Percentiles rank a stretch among this genome's conserved stretches.
Evolutionary conservation across 169 alveolate species (phyloP).

Genomic region (Eimeria necatrix): DNA sequence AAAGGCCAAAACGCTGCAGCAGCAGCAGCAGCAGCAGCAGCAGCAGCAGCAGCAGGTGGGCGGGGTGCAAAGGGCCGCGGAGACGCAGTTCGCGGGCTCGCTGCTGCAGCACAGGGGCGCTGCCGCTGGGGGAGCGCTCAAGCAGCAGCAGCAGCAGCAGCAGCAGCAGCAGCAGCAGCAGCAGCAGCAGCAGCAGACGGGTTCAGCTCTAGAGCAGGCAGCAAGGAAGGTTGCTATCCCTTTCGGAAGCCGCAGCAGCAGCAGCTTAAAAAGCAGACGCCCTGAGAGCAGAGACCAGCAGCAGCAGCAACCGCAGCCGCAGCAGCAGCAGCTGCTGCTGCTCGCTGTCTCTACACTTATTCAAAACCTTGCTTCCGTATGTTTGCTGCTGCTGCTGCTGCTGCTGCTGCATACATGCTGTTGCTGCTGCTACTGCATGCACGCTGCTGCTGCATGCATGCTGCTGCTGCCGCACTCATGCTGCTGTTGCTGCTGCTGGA

Average conservation of each 20-base stretch:
- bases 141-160: neutral
- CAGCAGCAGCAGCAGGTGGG: too few relatives aligned
- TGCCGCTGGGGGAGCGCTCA: too few relatives aligned
- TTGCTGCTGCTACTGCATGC: neutral
- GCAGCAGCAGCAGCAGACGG: constrained; percentile 29
- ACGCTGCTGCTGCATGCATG: neutral
- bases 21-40: constrained; percentile 8
- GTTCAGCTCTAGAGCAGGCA: neutral
- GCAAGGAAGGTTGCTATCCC: neutral
- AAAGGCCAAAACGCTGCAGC: neutral
- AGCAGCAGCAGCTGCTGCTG: neutral
- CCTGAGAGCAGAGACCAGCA: neutral
- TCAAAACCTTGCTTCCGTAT: constrained; percentile 4
- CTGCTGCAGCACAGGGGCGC: neutral
- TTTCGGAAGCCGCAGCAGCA: constrained; percentile 3
- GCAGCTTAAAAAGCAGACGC: constrained; percentile 3
- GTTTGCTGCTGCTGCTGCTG: neutral
- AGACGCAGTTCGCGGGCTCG: too few relatives aligned
- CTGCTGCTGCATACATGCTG: neutral
- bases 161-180: constrained; percentile 27
- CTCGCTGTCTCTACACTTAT: neutral
- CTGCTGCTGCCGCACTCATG: neutral
- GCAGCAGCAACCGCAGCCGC: neutral
- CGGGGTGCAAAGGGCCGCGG: too few relatives aligned
- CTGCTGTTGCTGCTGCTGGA: neutral